Evolutionary conservation across 441 rosid species (phyloP).

Genomic region (Adansonia grandidieri): DNA sequence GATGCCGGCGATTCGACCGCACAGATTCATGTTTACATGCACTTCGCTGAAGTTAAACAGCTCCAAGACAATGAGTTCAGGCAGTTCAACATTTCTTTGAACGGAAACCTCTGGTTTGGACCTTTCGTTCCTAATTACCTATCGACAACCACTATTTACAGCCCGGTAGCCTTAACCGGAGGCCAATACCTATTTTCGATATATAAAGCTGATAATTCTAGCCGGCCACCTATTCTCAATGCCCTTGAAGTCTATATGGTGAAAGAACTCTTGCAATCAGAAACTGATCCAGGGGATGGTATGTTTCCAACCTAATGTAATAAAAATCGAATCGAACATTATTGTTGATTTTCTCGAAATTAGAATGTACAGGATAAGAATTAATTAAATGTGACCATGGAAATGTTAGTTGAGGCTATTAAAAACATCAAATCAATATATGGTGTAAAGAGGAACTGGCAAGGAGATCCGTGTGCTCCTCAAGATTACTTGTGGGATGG

Average conservation of each 20-base stretch:
- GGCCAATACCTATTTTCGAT: conserved; percentile 29
- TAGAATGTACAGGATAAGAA: too few relatives aligned
- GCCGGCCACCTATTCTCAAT: conserved; percentile 49
- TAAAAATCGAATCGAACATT: too few relatives aligned
- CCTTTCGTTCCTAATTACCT: conserved; percentile 8
- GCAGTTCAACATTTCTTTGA: conserved; percentile 23
- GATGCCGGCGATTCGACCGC: background rate
- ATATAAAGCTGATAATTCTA: conserved; percentile 33
- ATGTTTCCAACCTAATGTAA: conserved; percentile 19
- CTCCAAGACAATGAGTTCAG: conserved; percentile 30
- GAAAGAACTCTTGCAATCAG: conserved; percentile 33
- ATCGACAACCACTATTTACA: background rate
- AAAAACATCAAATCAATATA: conserved; percentile 36
- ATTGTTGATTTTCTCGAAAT: too few relatives aligned
- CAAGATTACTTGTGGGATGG: conserved; percentile 41
- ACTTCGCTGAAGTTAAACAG: conserved; percentile 44
- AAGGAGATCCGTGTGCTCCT: conserved; percentile 56
- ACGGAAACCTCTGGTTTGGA: conserved; percentile 19
- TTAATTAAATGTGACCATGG: background rate
- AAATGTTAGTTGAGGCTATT: conserved; percentile 41
- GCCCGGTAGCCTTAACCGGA: background rate
- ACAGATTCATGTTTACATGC: conserved; percentile 32
- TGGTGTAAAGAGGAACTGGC: conserved; percentile 43
- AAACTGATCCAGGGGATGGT: conserved; percentile 48
- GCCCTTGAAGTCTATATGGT: conserved; percentile 39